A percentile compares a stretch with the other conserved stretches of the same genome.
These are phyloP conservation scores for Dujonia santamariae DNA, from an alignment of 1,139 yeast species.

Conservation along the genomic window DNA sequence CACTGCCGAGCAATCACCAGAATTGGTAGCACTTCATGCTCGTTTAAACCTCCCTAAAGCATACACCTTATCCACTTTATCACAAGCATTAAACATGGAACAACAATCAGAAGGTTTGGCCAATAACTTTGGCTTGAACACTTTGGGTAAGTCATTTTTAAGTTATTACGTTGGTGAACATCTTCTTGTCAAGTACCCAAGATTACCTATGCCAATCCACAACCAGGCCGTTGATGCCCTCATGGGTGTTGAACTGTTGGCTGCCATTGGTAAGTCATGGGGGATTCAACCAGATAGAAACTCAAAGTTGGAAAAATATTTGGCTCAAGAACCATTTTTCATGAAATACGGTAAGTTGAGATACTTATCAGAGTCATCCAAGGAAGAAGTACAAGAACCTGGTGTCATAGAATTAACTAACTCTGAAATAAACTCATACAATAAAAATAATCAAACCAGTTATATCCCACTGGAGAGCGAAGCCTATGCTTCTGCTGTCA, in stretches of 20 bases:
- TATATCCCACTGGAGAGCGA: constrained; percentile 32
- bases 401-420: constrained; percentile 49
- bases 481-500: constrained; percentile 56
- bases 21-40: constrained; percentile 74
- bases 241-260: constrained; percentile 62
- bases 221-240: constrained; percentile 72
- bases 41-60: constrained; percentile 61
- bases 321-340: constrained; percentile 67
- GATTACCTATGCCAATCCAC: constrained; percentile 79
- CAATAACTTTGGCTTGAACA: constrained; percentile 76
- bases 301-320: constrained; percentile 61
- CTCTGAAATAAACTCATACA: constrained; percentile 22
- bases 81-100: constrained; percentile 65
- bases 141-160: constrained; percentile 75
- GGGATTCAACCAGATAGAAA: constrained; percentile 79
- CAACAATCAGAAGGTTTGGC: constrained; percentile 46
- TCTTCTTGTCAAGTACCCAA: constrained; percentile 74
- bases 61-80: constrained; percentile 65
- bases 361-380: constrained; percentile 36
- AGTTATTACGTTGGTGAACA: constrained; percentile 75
- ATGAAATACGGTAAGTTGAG: constrained; percentile 65
- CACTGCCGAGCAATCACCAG: constrained; percentile 59
- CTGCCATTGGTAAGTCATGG: constrained; percentile 72
- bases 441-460: constrained; percentile 14
- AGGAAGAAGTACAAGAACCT: constrained; percentile 39